Percentiles rank a stretch among this genome's conserved stretches.
phyloP scores from a whole-genome alignment of 345 rosid genomes.

The Aquilaria malaccensis region DNA sequence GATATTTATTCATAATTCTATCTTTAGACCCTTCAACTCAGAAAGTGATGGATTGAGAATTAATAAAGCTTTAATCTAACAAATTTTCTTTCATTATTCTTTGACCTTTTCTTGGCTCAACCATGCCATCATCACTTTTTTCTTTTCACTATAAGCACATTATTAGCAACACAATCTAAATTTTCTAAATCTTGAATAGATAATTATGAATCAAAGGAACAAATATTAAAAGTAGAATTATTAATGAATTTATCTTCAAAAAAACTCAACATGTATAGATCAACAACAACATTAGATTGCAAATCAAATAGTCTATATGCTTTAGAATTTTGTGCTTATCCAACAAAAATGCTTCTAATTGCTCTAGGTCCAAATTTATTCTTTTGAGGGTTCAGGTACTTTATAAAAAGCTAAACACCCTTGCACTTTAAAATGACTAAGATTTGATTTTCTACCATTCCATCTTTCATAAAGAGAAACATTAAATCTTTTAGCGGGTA shows the following conservation, averaged over 20 bases:
- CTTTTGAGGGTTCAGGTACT: not conserved
- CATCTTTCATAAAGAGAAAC: too few species aligned
- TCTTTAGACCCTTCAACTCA: too few species aligned
- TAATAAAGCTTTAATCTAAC: not conserved
- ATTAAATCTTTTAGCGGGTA: not conserved
- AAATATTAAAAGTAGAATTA: not conserved
- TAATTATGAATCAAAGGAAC: not conserved
- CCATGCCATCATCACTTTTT: not conserved
- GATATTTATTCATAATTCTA: too few species aligned
- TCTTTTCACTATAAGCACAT: not conserved
- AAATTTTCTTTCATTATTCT: not conserved
- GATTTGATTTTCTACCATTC: too few species aligned
- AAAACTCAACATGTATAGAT: not conserved
- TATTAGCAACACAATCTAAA: not conserved
- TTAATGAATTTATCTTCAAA: not conserved
- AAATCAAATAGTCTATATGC: not conserved
- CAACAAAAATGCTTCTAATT: not conserved
- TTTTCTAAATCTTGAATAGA: not conserved
- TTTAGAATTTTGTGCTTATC: not conserved
- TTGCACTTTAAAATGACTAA: too few species aligned
- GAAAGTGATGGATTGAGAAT: too few species aligned
- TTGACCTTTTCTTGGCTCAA: not conserved
- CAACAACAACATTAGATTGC: not conserved
- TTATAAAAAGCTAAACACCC: too few species aligned
- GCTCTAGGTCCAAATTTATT: not conserved